Evolutionary conservation across 2,329 filamentous ascomycete genomes (phyloP), one percentile per base, ranked within the genome.

Genomic region (Calonectria pteridis): DNA sequence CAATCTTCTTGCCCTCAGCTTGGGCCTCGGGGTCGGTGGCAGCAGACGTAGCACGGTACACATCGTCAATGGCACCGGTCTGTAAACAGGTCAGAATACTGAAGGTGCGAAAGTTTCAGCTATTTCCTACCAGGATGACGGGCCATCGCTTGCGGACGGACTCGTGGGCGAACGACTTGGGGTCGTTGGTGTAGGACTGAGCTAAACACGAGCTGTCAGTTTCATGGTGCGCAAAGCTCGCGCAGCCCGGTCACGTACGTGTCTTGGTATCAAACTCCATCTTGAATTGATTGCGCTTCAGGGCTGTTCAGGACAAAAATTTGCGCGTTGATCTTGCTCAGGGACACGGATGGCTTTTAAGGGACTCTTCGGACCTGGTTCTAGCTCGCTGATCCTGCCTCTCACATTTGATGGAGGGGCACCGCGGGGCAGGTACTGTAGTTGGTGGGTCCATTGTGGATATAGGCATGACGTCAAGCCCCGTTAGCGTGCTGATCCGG

Each of bases 51-150:
- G 94, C 89, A 67, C 94, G 94, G 86, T 98, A 95, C n/a, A 98
- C 89, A 84, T 98, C 96, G 83, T 99, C 96, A 81, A 99, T 97
- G 70, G 94, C 94, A 83, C 95, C 92, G 20, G 97, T 98, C 95
- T 97, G 75, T 0, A 14, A 0, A 4, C 28, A 0, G 40, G 49
- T 81, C 14, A 81, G 72, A 5, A 28, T 18, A 6, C 14, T 29
- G 11, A 26, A 10, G 1, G n/a, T 18, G 67, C 20, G 2, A 49
- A 7, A 7, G 2, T 37, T 3, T 4, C 23, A 2, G 28, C n/a
- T 20, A 1, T 59, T 82, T 40, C 90, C 83, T 80, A 97, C 95
- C 79, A 99, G 87, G 82, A 99, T 99, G 71, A 98, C 89, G 20
- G 97, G 97, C 97, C 96, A 99, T 84, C 97, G 90, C 78, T 95